These are phyloP conservation scores for Hibiscus mutabilis DNA, from an alignment of 345 rosid species.

Conservation along the genomic window DNA sequence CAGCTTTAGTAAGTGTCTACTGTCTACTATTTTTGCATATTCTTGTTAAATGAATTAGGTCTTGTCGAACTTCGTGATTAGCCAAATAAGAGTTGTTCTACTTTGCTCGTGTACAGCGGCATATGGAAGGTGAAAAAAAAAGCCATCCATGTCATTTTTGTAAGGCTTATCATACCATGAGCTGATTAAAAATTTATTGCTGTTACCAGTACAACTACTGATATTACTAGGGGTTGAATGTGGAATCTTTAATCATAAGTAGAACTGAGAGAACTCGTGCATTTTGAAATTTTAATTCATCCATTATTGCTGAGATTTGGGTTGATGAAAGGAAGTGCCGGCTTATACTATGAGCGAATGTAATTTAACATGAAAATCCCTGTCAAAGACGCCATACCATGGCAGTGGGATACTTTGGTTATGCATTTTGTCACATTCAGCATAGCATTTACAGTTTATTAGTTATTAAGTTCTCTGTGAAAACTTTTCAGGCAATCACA, in stretches of 20 bases:
- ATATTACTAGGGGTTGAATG: background rate
- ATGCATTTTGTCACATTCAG: background rate
- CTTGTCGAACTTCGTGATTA: background rate
- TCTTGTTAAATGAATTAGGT: background rate
- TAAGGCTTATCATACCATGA: background rate
- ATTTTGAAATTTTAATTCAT: background rate
- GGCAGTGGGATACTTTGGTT: background rate
- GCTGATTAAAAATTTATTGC: background rate
- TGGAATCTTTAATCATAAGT: background rate
- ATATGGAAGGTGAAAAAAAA: background rate
- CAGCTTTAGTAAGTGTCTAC: background rate
- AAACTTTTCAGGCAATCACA: constrained; percentile 37
- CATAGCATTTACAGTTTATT: background rate
- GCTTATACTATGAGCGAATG: background rate
- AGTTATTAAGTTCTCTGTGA: background rate
- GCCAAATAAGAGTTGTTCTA: background rate
- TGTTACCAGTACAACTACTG: background rate
- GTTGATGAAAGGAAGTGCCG: background rate
- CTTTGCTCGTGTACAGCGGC: background rate
- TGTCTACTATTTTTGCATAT: background rate
- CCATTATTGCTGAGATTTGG: background rate
- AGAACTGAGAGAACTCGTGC: background rate
- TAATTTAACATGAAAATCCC: background rate
- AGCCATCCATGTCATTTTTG: background rate
- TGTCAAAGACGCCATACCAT: background rate